These are phyloP conservation scores for Thecaphora thlaspeos DNA, from an alignment of 1,284 basidiomycete species.

Conservation along the genomic window DNA sequence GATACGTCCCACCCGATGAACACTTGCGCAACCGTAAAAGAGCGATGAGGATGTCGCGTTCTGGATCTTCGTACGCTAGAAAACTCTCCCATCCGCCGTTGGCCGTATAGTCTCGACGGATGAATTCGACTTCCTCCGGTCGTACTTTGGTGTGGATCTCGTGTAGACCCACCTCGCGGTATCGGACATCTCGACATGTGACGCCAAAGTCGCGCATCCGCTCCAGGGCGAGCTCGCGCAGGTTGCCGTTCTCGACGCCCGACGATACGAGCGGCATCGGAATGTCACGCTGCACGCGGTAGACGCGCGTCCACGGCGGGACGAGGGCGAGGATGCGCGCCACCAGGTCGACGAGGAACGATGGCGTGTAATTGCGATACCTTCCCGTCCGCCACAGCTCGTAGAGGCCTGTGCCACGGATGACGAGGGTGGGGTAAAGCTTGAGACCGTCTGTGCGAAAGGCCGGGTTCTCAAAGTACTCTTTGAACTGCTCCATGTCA, in stretches of 20 bases:
- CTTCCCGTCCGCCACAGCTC: constrained; percentile 94
- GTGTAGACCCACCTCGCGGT: constrained; percentile 96
- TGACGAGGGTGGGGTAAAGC: constrained; percentile 97
- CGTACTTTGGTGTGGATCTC: constrained; percentile 98
- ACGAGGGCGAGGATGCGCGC: constrained; percentile 94
- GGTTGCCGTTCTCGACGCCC: constrained; percentile 98
- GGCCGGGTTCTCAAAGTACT: constrained; percentile 96
- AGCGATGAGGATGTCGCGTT: constrained; percentile 92
- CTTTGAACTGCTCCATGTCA: constrained; percentile 96
- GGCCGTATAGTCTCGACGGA: constrained; percentile 91
- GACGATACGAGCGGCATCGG: constrained; percentile 65
- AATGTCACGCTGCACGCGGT: constrained; percentile 69
- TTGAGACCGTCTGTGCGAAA: constrained; percentile 97
- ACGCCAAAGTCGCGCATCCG: constrained; percentile 99
- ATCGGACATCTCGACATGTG: constrained; percentile 94
- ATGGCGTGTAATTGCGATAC: constrained; percentile 99
- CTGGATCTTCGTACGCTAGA: constrained; percentile 96
- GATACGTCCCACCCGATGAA: constrained; percentile 91
- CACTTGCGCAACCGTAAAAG: constrained; percentile 90
- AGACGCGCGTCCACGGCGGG: constrained; percentile 98
- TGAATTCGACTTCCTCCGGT: constrained; percentile 93
- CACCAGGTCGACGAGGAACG: constrained; percentile 94
- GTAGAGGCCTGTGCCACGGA: constrained; percentile 94
- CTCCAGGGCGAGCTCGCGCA: constrained; percentile 91
- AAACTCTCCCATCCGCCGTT: constrained; percentile 99